These are phyloP conservation scores for Dorcoceras hygrometricum DNA, from an alignment of 257 asterid genomes.

Conservation along the genomic window DNA sequence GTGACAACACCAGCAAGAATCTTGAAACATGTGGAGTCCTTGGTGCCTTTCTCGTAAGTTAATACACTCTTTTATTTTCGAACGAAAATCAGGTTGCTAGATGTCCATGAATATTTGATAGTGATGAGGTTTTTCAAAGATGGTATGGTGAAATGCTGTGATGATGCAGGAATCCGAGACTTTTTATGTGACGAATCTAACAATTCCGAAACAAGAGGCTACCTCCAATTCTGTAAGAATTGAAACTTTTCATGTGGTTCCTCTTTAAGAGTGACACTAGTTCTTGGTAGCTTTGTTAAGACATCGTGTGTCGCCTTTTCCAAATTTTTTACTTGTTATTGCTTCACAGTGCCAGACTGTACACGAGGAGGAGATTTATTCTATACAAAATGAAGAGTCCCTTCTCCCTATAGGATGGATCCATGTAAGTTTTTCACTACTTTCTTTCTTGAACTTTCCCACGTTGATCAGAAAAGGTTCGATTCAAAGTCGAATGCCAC, in stretches of 20 bases:
- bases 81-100: neutral
- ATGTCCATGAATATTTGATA: conserved; percentile 3
- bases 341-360: conserved; percentile 42
- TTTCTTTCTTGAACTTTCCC: conserved; percentile 9
- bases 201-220: conserved; percentile 50
- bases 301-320: neutral
- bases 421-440: conserved; percentile 35
- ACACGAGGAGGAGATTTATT: conserved; percentile 48
- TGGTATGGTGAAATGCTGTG: neutral
- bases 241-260: neutral
- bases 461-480: neutral
- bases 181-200: conserved; percentile 39
- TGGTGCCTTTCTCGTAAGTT: conserved; percentile 50
- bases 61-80: neutral
- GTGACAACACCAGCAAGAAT: conserved; percentile 40
- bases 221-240: conserved; percentile 43
- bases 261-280: conserved; percentile 1
- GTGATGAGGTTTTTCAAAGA: neutral
- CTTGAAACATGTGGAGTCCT: conserved; percentile 56
- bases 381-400: conserved; percentile 43
- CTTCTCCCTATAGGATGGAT: conserved; percentile 55
- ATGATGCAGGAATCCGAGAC: conserved; percentile 40
- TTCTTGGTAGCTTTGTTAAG: neutral
- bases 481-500: neutral
- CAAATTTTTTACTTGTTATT: conserved; percentile 15